A percentile compares a stretch with the other conserved stretches of the same genome.
phyloP scores from a whole-genome alignment of 2,329 filamentous ascomycete genomes.

The Stemphylium vesicarium region DNA sequence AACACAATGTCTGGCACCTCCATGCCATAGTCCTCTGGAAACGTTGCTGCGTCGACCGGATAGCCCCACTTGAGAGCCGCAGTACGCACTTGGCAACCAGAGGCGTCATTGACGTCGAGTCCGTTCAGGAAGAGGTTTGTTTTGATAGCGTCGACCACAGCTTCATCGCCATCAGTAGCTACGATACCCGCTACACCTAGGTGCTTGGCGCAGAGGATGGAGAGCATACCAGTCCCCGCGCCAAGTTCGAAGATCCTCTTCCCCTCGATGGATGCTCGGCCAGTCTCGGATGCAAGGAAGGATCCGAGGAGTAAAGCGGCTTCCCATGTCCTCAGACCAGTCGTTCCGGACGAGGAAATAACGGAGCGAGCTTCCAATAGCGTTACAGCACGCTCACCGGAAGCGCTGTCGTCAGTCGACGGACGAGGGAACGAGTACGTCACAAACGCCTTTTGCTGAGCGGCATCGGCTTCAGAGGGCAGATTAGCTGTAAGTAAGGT shows the following conservation, averaged over 20 bases:
- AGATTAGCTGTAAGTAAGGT: slow-evolving; percentile 68
- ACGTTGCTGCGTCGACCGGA: slow-evolving; percentile 62
- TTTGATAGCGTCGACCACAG: slow-evolving; percentile 70
- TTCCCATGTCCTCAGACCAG: slow-evolving; percentile 81
- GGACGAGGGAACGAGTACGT: slow-evolving; percentile 64
- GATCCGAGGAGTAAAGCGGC: slow-evolving; percentile 75
- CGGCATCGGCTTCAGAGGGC: slow-evolving; percentile 68
- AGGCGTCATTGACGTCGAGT: slow-evolving; percentile 57
- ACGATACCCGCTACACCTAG: slow-evolving; percentile 66
- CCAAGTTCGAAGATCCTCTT: slow-evolving; percentile 74
- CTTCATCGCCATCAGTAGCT: slow-evolving; percentile 76
- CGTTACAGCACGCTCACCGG: slow-evolving; percentile 57
- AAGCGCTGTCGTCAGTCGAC: slow-evolving; percentile 19
- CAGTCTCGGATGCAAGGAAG: slow-evolving; percentile 61
- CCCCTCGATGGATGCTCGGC: slow-evolving; percentile 56
- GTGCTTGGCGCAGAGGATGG: slow-evolving; percentile 74
- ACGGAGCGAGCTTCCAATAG: slow-evolving; percentile 73
- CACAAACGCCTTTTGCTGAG: slow-evolving; percentile 76
- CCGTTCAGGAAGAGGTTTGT: slow-evolving; percentile 73
- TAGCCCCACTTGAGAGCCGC: slow-evolving; percentile 71
- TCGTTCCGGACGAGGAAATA: slow-evolving; percentile 74
- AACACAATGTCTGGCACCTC: slow-evolving; percentile 67
- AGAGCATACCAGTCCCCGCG: slow-evolving; percentile 77
- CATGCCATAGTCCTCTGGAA: slow-evolving; percentile 60
- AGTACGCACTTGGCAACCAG: slow-evolving; percentile 48